Percentiles rank a stretch among this genome's conserved stretches.
phyloP scores from a whole-genome alignment of 768 basidiomycete species.

The Leccinum subtestaceum region DNA sequence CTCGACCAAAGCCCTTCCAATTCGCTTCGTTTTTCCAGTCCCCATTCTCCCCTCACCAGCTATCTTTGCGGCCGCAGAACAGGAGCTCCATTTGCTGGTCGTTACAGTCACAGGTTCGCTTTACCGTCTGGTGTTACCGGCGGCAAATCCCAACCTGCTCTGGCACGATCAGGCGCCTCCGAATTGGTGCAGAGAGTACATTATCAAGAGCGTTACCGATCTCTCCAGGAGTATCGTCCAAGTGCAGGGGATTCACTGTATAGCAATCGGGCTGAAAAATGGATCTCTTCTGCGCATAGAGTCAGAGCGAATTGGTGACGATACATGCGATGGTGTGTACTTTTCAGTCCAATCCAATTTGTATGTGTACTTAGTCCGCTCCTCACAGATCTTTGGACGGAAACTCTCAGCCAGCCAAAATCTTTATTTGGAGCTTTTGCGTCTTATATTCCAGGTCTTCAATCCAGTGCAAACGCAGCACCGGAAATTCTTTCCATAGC shows the following conservation, averaged over 20 bases:
- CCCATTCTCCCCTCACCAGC: slow-evolving; percentile 62
- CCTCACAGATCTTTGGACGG: slow-evolving; percentile 65
- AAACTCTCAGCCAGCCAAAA: slow-evolving; percentile 58
- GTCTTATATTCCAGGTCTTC: slow-evolving; percentile 57
- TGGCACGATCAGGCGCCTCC: slow-evolving; percentile 55
- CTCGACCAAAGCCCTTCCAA: slow-evolving; percentile 57
- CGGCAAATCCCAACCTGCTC: slow-evolving; percentile 47
- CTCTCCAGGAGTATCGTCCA: slow-evolving; percentile 50
- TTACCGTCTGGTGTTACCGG: slow-evolving; percentile 67
- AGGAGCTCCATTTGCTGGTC: slow-evolving; percentile 66
- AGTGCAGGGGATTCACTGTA: slow-evolving; percentile 62
- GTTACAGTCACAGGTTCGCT: slow-evolving; percentile 68
- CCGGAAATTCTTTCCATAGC: slow-evolving; percentile 70
- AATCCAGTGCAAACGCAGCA: slow-evolving; percentile 43
- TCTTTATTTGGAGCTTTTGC: slow-evolving; percentile 68
- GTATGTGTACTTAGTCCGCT: slow-evolving; percentile 9
- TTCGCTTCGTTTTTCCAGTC: slow-evolving; percentile 79
- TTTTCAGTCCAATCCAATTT: slow-evolving; percentile 5
- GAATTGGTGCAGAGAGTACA: slow-evolving; percentile 67
- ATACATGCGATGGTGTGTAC: slow-evolving; percentile 56
- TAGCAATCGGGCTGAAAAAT: slow-evolving; percentile 59
- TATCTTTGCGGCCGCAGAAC: slow-evolving; percentile 47
- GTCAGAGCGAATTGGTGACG: slow-evolving; percentile 53
- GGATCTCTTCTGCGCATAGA: slow-evolving; percentile 71
- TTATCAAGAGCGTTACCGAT: slow-evolving; percentile 52